Conservation (phyloP, 1,139 yeast species). For the Yarrowia galli region DNA sequence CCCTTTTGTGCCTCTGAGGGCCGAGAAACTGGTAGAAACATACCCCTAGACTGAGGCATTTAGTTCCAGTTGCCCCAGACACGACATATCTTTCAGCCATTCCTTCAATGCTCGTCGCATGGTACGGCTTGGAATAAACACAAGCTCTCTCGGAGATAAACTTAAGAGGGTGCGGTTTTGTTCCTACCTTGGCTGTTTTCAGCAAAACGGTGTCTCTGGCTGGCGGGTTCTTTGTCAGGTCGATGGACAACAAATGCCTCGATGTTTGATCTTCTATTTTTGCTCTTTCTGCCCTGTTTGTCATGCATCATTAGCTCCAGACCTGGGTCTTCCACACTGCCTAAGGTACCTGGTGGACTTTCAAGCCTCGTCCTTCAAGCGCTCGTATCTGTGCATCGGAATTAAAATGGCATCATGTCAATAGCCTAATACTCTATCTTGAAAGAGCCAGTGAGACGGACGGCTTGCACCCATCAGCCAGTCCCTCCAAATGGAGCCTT, state of each 20-base stretch:
- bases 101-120: background rate
- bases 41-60: conserved; percentile 23
- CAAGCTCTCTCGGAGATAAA: conserved; percentile 27
- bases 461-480: background rate
- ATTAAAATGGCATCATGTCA: conserved; percentile 4
- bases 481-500: background rate
- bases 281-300: conserved; percentile 4
- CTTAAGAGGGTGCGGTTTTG: background rate
- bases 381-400: conserved; percentile 26
- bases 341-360: background rate
- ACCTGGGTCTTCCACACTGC: conserved; percentile 17
- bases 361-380: conserved; percentile 13
- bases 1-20: background rate
- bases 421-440: background rate
- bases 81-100: background rate
- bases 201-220: background rate
- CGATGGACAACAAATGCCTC: background rate
- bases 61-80: background rate
- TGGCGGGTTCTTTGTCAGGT: background rate
- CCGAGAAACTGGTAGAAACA: background rate
- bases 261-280: background rate
- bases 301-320: conserved; percentile 25
- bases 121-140: conserved; percentile 22
- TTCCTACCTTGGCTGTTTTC: background rate
- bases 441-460: background rate